Conservation (phyloP, 75 land plant genomes). For the Cunninghamia lanceolata region DNA sequence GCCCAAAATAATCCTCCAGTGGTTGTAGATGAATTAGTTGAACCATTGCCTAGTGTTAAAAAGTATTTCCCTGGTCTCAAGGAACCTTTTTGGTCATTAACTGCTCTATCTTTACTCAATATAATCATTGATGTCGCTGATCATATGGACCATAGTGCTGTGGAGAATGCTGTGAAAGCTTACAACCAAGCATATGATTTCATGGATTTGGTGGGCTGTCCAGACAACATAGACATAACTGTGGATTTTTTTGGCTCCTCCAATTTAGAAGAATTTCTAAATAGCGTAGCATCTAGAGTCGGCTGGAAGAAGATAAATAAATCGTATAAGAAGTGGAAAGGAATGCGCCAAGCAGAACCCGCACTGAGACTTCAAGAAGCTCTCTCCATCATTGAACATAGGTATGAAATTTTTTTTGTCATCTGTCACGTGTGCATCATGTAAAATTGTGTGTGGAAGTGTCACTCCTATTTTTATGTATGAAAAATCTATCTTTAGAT, state of each 20-base stretch:
- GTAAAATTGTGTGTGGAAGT: too few relatives aligned
- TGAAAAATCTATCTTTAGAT: too few relatives aligned
- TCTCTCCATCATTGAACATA: too few relatives aligned
- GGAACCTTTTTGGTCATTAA: not conserved
- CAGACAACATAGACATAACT: not conserved
- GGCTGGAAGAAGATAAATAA: too few relatives aligned
- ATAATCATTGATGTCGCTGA: not conserved
- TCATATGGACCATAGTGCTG: not conserved
- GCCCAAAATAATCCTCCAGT: too few relatives aligned
- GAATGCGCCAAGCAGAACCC: too few relatives aligned
- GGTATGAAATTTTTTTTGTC: too few relatives aligned
- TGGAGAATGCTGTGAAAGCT: not conserved
- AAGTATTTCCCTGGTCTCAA: not conserved
- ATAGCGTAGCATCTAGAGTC: not conserved
- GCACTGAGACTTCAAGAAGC: too few relatives aligned
- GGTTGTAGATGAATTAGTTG: not conserved
- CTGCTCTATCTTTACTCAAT: not conserved
- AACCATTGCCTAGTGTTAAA: not conserved
- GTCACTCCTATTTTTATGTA: too few relatives aligned
- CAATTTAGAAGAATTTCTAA: not conserved
- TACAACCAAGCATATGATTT: not conserved
- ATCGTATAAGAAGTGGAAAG: not conserved
- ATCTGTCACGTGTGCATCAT: too few relatives aligned
- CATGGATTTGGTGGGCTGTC: not conserved
- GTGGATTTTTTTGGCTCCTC: not conserved